Evolutionary conservation across 1,284 basidiomycete species (phyloP), one percentile per base, ranked within the genome.

Genomic region (Xerocomus nothofagi): DNA sequence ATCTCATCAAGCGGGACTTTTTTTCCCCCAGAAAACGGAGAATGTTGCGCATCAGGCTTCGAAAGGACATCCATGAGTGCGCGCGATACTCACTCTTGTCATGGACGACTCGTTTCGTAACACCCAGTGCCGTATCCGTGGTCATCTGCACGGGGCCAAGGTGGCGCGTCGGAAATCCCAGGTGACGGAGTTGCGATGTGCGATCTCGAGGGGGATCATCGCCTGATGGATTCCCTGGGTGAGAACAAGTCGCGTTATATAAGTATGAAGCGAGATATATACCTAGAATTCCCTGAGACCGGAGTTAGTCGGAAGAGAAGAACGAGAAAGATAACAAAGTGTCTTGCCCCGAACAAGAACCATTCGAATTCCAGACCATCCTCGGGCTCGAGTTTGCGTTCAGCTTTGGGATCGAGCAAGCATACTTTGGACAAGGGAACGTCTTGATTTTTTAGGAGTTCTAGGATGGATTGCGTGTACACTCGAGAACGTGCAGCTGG

Each of bases 61-160:
- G 23, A 43, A 39, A 36, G 20, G 38, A 15, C n/a, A 38, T 30
- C 24, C 15, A 45, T 39, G 32, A 24, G 21, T 23, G 29, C n/a
- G 32, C 12, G 26, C 6, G 20, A 38, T 15, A 53, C 77, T 59
- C 55, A 86, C 86, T 72, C 64, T 82, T 79, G 65, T 97, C 92
- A 54, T 89, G 75, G 0, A 95, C 87, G 14, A 97, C 88, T 3
- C 82, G 70, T 67, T 96, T 98, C 0, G 93, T 94, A 6, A 98
- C 95, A 8, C 90, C 93, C 0, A 98, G 76, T 0, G 96, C 96
- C 1, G 96, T 98, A 68, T 99, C 96, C 0, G 96, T 99, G 23
- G 96, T 98, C 96, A 99, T 99, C 69, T 99, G 97, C 1, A 93
- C 76, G 1, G 81, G 74, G 0, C 91, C 92, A 5, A 97, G 76